These are phyloP conservation scores for Salix koriyanagi DNA, from an alignment of 345 rosid species.

Conservation along the genomic window DNA sequence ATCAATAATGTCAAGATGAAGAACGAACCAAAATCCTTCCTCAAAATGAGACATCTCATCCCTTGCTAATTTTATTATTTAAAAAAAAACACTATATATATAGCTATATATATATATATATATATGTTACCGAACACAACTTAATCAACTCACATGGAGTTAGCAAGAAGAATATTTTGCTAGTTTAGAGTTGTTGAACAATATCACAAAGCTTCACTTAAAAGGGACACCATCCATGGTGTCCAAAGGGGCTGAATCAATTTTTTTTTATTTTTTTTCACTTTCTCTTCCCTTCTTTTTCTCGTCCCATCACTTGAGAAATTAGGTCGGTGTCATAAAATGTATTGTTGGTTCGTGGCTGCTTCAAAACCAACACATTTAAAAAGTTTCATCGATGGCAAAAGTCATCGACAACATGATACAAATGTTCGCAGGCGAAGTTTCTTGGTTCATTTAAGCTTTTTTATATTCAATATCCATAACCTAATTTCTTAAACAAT, in stretches of 20 bases:
- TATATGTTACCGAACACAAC: too few species aligned
- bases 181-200: background rate
- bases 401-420: background rate
- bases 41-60: too few species aligned
- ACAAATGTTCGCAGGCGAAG: background rate
- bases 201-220: background rate
- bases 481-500: too few species aligned
- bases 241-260: background rate
- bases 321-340: background rate
- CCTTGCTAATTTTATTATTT: too few species aligned
- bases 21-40: too few species aligned
- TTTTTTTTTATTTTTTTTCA: too few species aligned
- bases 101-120: too few species aligned
- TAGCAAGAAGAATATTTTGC: background rate
- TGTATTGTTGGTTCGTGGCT: background rate
- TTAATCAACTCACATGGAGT: background rate
- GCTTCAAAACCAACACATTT: background rate
- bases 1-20: too few species aligned
- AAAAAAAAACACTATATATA: too few species aligned
- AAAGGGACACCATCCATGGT: background rate
- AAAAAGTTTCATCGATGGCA: background rate
- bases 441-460: background rate
- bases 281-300: too few species aligned
- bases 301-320: background rate
- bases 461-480: too few species aligned